Evolutionary conservation across 371 early-diverging fungal species (phyloP).

Genomic region (Mucor irregularis): DNA sequence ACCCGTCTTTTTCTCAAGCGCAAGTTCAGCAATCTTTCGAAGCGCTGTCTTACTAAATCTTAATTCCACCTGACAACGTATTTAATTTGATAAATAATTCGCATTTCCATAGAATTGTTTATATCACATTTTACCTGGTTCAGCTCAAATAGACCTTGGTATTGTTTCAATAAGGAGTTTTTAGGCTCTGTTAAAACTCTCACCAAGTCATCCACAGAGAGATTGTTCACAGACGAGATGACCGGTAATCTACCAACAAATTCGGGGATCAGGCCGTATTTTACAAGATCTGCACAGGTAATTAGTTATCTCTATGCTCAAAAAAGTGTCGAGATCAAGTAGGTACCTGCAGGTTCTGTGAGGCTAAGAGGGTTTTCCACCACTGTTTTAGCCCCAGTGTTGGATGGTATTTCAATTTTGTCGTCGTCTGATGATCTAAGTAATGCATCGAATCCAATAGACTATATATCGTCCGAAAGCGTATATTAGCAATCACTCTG

Average conservation of each 20-base stretch:
- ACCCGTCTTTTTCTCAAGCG: slow-evolving; percentile 82
- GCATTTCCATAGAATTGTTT: not conserved
- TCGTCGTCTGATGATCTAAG: slow-evolving; percentile 30
- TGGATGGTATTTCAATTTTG: slow-evolving; percentile 4
- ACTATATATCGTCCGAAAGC: slow-evolving; percentile 21
- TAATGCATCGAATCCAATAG: slow-evolving; percentile 75
- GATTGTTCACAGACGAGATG: slow-evolving; percentile 73
- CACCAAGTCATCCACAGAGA: slow-evolving; percentile 69
- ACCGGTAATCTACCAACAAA: slow-evolving; percentile 88
- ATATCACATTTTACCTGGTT: slow-evolving; percentile 45
- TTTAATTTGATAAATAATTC: slow-evolving; percentile 12
- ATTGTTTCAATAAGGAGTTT: slow-evolving; percentile 83
- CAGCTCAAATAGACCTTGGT: slow-evolving; percentile 71
- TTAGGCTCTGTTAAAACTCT: slow-evolving; percentile 82
- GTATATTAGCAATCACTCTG: too few relatives aligned
- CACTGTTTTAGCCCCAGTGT: not conserved
- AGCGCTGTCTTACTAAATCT: slow-evolving; percentile 73
- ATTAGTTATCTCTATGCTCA: not conserved
- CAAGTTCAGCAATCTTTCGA: slow-evolving; percentile 69
- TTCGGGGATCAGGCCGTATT: slow-evolving; percentile 90
- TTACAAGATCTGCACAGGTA: slow-evolving; percentile 64
- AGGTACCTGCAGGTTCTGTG: slow-evolving; percentile 61
- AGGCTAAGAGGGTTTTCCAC: slow-evolving; percentile 56
- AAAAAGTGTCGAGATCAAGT: not conserved
- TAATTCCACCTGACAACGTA: slow-evolving; percentile 44